These are phyloP conservation scores for Oryza rufipogon DNA, from an alignment of 176 grass and related monocot genomes.

Conservation along the genomic window DNA sequence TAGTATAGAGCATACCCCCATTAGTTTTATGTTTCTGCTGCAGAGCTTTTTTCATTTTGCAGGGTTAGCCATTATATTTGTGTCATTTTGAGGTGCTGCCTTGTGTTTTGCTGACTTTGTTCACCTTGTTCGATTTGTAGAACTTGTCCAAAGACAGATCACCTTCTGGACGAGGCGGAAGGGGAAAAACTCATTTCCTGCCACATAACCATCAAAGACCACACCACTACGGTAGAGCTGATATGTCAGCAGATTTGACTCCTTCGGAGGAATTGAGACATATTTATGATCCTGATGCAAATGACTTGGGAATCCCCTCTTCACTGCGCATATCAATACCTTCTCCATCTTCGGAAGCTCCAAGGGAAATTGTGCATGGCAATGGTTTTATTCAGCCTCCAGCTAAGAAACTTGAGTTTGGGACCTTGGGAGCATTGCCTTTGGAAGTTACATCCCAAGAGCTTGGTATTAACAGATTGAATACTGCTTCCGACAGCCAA, in stretches of 20 bases:
- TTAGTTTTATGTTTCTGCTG: conserved; percentile 22
- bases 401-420: conserved; percentile 58
- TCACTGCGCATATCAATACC: conserved; percentile 24
- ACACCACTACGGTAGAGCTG: conserved; percentile 29
- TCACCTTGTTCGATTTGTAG: conserved; percentile 47
- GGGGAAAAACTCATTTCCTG: conserved; percentile 52
- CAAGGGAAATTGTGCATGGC: conserved; percentile 40
- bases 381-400: conserved; percentile 51
- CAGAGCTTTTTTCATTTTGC: conserved; percentile 24
- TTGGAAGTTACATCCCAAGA: conserved; percentile 29
- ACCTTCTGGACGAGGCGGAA: conserved; percentile 43
- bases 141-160: conserved; percentile 55
- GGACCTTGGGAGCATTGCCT: conserved; percentile 50
- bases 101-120: conserved; percentile 32
- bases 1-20: conserved; percentile 14
- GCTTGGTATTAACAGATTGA: conserved; percentile 26
- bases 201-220: conserved; percentile 50
- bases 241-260: conserved; percentile 42
- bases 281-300: conserved; percentile 42
- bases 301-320: conserved; percentile 50
- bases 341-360: conserved; percentile 32
- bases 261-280: conserved; percentile 48
- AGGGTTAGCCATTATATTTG: conserved; percentile 13
- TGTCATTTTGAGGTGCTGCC: background rate
- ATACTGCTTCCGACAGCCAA: conserved; percentile 33